These are phyloP conservation scores for Penicillium pancosmium DNA, from an alignment of 495 filamentous ascomycete species.

Conservation along the genomic window DNA sequence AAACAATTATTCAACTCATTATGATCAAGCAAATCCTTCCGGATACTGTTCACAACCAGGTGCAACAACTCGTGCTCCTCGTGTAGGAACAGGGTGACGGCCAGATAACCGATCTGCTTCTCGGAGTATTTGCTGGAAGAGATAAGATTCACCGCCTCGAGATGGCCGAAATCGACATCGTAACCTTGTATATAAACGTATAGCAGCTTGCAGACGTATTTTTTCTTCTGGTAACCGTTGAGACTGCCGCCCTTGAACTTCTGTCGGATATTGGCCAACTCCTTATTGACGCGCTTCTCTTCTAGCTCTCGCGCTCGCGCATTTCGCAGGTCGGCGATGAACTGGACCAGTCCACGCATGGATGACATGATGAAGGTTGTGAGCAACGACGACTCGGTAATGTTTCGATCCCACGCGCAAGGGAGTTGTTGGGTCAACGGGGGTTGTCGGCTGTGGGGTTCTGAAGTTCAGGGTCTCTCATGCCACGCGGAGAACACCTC, in stretches of 20 bases:
- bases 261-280: conserved; percentile 93
- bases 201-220: conserved; percentile 99
- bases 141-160: conserved; percentile 97
- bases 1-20: conserved; percentile 98
- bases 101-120: conserved; percentile 98
- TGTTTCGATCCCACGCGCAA: conserved; percentile 1
- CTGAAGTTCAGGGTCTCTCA: conserved; percentile 25
- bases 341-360: conserved; percentile 91
- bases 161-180: conserved; percentile 98
- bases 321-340: conserved; percentile 96
- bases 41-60: conserved; percentile 96
- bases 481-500: conserved; percentile 33
- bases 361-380: conserved; percentile 57
- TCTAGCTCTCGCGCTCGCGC: conserved; percentile 93
- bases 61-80: conserved; percentile 96
- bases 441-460: conserved; percentile 16
- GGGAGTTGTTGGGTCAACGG: not conserved
- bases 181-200: conserved; percentile 99
- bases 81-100: conserved; percentile 95
- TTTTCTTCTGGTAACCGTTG: conserved; percentile 98
- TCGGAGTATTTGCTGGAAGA: conserved; percentile 97
- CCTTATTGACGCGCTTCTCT: conserved; percentile 99
- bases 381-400: not conserved
- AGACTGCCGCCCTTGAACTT: conserved; percentile 77
- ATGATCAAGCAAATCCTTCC: conserved; percentile 91